A percentile compares a stretch with the other conserved stretches of the same genome.
Conservation (phyloP, 169 alveolate genomes). For the Pseudocohnilembus persalinus region DNA sequence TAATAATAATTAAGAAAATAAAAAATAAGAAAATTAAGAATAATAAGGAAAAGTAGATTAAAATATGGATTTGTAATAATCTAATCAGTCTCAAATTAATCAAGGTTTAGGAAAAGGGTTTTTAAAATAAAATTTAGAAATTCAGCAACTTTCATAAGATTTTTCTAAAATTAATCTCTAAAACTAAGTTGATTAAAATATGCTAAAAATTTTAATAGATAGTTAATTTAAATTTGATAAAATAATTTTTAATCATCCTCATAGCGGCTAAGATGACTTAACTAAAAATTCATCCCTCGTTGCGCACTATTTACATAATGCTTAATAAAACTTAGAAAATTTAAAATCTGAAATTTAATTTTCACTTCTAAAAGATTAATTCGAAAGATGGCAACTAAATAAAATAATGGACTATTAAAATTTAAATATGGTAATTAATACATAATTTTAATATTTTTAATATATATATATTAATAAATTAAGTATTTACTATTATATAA, state of each 20-base stretch:
- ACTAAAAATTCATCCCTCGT: background rate
- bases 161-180: too few species aligned
- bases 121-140: too few species aligned
- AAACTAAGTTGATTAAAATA: too few species aligned
- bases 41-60: background rate
- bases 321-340: background rate
- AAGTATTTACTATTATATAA: too few species aligned
- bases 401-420: too few species aligned
- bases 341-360: background rate
- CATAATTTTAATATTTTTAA: too few species aligned
- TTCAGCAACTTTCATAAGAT: constrained; percentile 6
- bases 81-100: too few species aligned
- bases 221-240: background rate
- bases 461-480: too few species aligned
- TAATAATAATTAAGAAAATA: background rate
- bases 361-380: background rate
- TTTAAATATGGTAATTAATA: background rate
- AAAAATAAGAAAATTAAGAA: background rate
- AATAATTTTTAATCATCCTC: background rate
- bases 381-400: background rate
- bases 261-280: background rate
- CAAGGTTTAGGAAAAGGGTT: too few species aligned
- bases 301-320: background rate
- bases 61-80: too few species aligned
- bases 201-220: too few species aligned